phyloP scores from a whole-genome alignment of 2,329 filamentous ascomycete species.

The Talaromyces verruculosus region DNA sequence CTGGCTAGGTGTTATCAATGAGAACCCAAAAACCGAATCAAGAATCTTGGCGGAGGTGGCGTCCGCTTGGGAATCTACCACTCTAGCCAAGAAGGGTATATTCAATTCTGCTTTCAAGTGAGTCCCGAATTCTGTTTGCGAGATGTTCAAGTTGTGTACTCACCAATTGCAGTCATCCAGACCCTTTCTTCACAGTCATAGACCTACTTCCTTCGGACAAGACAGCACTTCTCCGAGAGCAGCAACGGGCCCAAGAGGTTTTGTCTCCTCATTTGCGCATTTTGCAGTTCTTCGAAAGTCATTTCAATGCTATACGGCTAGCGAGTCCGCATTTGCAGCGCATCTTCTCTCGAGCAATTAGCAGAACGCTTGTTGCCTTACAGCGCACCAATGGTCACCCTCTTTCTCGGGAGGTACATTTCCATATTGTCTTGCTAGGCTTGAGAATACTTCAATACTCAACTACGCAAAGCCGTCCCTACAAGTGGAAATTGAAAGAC shows the following conservation, averaged over 20 bases:
- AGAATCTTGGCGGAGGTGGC: slow-evolving; percentile 83
- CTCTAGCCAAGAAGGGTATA: slow-evolving; percentile 73
- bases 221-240: slow-evolving; percentile 68
- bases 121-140: slow-evolving; percentile 30
- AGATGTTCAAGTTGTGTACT: background rate
- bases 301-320: slow-evolving; percentile 90
- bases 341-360: slow-evolving; percentile 77
- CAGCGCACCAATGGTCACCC: slow-evolving; percentile 73
- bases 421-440: slow-evolving; percentile 82
- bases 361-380: slow-evolving; percentile 73
- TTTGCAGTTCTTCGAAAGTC: slow-evolving; percentile 85
- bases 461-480: slow-evolving; percentile 61
- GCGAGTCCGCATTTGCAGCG: slow-evolving; percentile 78
- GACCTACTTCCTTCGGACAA: slow-evolving; percentile 93
- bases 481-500: slow-evolving; percentile 83
- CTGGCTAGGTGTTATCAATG: slow-evolving; percentile 96
- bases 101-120: slow-evolving; percentile 71
- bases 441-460: slow-evolving; percentile 73
- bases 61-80: slow-evolving; percentile 84
- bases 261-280: slow-evolving; percentile 83
- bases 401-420: slow-evolving; percentile 85
- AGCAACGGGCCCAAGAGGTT: slow-evolving; percentile 76
- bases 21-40: slow-evolving; percentile 85
- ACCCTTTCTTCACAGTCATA: slow-evolving; percentile 87
- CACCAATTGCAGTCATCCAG: slow-evolving; percentile 57